A percentile compares a stretch with the other conserved stretches of the same genome.
phyloP scores from a whole-genome alignment of 1,284 basidiomycete genomes.

The Phlebopus sp. region DNA sequence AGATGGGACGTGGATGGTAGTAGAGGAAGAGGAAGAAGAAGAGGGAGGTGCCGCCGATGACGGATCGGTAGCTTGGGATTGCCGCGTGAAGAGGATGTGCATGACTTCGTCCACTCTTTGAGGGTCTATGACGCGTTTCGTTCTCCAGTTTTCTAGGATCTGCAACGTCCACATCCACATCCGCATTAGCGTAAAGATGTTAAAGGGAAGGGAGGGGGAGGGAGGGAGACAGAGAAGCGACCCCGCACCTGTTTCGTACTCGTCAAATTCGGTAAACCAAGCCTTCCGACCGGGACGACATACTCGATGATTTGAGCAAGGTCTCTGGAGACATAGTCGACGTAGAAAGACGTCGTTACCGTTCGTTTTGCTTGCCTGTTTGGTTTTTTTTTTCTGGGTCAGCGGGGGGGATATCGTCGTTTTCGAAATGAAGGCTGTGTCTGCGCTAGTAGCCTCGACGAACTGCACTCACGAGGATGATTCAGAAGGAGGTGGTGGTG shows the following conservation, averaged over 20 bases:
- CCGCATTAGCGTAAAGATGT: no score
- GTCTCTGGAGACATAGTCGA: constrained; percentile 73
- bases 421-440: not conserved
- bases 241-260: constrained; percentile 75
- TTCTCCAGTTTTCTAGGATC: constrained; percentile 87
- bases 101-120: constrained; percentile 70
- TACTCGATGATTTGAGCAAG: constrained; percentile 72
- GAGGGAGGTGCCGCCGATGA: constrained; percentile 9
- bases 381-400: not conserved
- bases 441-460: not conserved
- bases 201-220: no score
- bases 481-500: constrained; percentile 10
- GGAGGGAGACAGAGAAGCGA: no score
- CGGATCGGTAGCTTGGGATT: constrained; percentile 29
- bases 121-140: constrained; percentile 79
- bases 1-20: constrained; percentile 8
- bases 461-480: constrained; percentile 15
- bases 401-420: not conserved
- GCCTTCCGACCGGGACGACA: constrained; percentile 79
- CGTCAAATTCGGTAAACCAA: constrained; percentile 82
- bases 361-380: constrained; percentile 17
- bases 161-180: no score
- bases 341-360: constrained; percentile 54
- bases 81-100: constrained; percentile 45
- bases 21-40: constrained; percentile 10